A percentile compares a stretch with the other conserved stretches of the same genome.
These are phyloP conservation scores for Candida argentea DNA, from an alignment of 805 yeast species.

Conservation along the genomic window DNA sequence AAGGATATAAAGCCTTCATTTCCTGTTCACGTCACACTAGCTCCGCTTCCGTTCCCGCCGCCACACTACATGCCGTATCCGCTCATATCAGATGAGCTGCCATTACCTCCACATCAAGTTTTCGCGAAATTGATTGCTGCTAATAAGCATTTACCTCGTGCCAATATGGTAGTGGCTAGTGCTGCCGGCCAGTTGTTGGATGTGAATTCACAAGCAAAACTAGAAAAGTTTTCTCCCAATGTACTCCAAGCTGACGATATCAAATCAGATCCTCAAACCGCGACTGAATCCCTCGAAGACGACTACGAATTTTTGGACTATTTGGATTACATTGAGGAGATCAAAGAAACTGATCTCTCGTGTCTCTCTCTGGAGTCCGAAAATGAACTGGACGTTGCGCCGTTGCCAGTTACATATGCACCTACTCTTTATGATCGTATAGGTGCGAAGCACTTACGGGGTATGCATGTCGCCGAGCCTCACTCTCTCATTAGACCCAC, in stretches of 20 bases:
- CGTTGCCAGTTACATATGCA: too few relatives aligned
- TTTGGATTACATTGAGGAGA: constrained; percentile 12
- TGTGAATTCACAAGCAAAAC: constrained; percentile 20
- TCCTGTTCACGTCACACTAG: constrained; percentile 11
- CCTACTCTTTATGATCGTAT: not conserved
- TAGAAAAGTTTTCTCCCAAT: constrained; percentile 17
- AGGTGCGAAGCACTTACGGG: too few relatives aligned
- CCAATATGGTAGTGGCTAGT: constrained; percentile 36
- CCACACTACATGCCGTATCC: constrained; percentile 37
- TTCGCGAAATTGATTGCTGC: constrained; percentile 27
- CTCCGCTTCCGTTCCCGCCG: constrained; percentile 38
- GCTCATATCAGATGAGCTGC: constrained; percentile 22
- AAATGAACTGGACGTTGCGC: too few relatives aligned
- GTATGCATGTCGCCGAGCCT: too few relatives aligned
- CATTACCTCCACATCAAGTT: constrained; percentile 26
- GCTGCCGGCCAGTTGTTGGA: constrained; percentile 36
- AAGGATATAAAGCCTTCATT: not conserved
- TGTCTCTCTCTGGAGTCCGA: constrained; percentile 9
- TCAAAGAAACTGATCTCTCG: constrained; percentile 10
- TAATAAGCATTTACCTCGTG: constrained; percentile 24
- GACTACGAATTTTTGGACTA: constrained; percentile 14
- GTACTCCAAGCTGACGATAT: constrained; percentile 10
- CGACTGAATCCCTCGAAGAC: constrained; percentile 6
- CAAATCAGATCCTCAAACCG: constrained; percentile 3
- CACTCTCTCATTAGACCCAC: too few relatives aligned